Evolutionary conservation across 225 moss, liverwort and hornwort genomes (phyloP), one percentile per base, ranked within the genome.

Genomic region (Neckera pumila): DNA sequence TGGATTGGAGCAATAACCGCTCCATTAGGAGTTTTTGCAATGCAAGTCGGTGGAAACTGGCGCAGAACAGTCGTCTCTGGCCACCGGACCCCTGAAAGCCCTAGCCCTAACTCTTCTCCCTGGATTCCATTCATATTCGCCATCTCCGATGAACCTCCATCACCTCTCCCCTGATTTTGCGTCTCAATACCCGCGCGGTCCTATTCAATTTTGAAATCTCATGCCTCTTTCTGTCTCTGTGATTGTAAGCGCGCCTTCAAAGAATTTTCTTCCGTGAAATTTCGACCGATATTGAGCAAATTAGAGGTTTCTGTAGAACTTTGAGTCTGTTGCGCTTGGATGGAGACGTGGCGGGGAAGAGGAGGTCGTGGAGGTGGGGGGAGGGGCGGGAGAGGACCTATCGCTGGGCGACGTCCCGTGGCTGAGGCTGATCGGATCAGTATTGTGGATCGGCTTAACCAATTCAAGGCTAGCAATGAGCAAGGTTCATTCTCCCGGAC

Each of bases 371-470:
- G 79, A 87, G 83, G 82, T 43, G 63, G 91, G 72, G 58, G 90
- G 73, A 90, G 92, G 21, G 89, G 90, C 27, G 86, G 90, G 62
- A 84, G 91, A 27, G 86, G 93, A 27, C 64, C 88, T 25, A 65
- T 95, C 42, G 91, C 93, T 45, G 96, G 97, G 28, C 91, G 95
- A 83, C 95, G 96, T 86, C 97, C 95, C 14, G 98, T 99, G 14
- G 94, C 97, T 7, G 97, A 99, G 88, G 93, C 96, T 77, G 96
- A 96, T 91, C 93, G 98, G 87, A 99, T 99, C 87, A 96, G 95
- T 91, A 93, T 98, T 51, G 95, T 95, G 47, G 98, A 97, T 62
- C 92, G 92, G n/a, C 91, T 98, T 62, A 95, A 93, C 59, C 92
- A 95, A 87, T 98, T 98, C 86, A 95, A 94, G 93, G 88, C 91